A percentile compares a stretch with the other conserved stretches of the same genome.
These are phyloP conservation scores for Magnolia kwangsiensis DNA, from an alignment of 164 flowering plant genomes.

Conservation along the genomic window DNA sequence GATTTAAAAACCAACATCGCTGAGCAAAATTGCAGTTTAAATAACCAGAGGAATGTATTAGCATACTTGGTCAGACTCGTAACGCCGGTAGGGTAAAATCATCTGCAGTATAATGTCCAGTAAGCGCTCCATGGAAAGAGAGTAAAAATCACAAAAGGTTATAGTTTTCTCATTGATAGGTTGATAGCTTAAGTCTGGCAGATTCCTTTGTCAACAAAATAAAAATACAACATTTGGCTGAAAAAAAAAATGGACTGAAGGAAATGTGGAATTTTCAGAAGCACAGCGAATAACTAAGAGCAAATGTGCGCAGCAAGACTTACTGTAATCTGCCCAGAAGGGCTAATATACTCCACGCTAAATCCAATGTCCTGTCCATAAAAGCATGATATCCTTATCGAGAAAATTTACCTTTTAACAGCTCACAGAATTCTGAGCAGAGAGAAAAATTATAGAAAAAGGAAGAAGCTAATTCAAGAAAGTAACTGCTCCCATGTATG, in stretches of 20 bases:
- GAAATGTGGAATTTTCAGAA: not conserved
- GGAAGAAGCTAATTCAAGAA: no score
- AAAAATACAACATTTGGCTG: not conserved
- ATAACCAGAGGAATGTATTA: not conserved
- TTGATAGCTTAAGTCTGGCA: not conserved
- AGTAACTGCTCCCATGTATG: no score
- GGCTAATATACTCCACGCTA: slow-evolving; percentile 67
- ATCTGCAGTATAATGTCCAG: slow-evolving; percentile 39
- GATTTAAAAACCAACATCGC: not conserved
- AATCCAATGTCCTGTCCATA: slow-evolving; percentile 90
- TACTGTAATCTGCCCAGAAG: slow-evolving; percentile 67
- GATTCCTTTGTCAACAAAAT: not conserved
- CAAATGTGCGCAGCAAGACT: slow-evolving; percentile 16
- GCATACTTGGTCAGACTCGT: slow-evolving; percentile 84
- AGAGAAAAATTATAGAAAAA: not conserved
- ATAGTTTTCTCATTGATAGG: not conserved
- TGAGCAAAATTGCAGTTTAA: not conserved
- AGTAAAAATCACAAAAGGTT: not conserved
- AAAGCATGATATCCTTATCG: not conserved
- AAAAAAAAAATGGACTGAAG: not conserved
- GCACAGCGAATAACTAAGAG: not conserved
- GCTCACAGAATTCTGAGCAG: not conserved
- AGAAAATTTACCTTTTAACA: not conserved
- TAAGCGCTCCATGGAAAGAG: slow-evolving; percentile 4
- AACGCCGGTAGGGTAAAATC: slow-evolving; percentile 85